Conservation (phyloP, 768 basidiomycete genomes). For the Favolaschia claudopus region DNA sequence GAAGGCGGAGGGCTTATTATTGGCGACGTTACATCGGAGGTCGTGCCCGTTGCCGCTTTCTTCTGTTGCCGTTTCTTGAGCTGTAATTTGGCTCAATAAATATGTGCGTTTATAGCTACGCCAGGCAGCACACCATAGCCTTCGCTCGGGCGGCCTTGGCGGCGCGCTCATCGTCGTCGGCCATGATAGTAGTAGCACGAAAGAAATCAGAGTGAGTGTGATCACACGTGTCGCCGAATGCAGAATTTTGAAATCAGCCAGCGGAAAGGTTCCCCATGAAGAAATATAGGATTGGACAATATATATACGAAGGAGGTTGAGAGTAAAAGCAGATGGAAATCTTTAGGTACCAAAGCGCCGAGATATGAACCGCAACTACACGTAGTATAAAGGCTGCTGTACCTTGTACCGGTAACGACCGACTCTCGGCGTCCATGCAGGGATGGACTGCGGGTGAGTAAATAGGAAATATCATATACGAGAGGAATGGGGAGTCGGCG, state of each 20-base stretch:
- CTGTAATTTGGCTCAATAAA: conserved; percentile 45
- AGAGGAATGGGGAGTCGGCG: conserved; percentile 48
- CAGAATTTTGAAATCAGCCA: neutral
- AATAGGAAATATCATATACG: conserved; percentile 55
- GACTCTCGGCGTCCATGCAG: conserved; percentile 63
- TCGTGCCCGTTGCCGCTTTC: conserved; percentile 58
- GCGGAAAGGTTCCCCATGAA: conserved; percentile 11
- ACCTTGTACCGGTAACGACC: conserved; percentile 62
- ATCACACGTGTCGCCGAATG: conserved; percentile 19
- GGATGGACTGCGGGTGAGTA: conserved; percentile 63
- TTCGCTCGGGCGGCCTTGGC: conserved; percentile 85
- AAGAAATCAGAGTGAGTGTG: neutral
- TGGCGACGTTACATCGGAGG: conserved; percentile 48
- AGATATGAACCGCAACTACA: conserved; percentile 24
- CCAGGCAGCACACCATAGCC: conserved; percentile 66
- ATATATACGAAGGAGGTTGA: conserved; percentile 25
- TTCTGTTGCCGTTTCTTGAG: conserved; percentile 84
- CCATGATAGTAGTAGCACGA: conserved; percentile 41
- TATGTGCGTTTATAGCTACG: neutral
- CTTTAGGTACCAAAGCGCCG: conserved; percentile 24
- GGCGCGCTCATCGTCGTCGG: conserved; percentile 77
- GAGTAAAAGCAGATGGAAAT: conserved; percentile 19
- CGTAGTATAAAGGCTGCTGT: conserved; percentile 43
- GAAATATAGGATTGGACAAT: conserved; percentile 26
- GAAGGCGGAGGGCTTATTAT: conserved; percentile 53